These are phyloP conservation scores for Naganishia cerealis DNA, from an alignment of 1,284 basidiomycete genomes.

Conservation along the genomic window DNA sequence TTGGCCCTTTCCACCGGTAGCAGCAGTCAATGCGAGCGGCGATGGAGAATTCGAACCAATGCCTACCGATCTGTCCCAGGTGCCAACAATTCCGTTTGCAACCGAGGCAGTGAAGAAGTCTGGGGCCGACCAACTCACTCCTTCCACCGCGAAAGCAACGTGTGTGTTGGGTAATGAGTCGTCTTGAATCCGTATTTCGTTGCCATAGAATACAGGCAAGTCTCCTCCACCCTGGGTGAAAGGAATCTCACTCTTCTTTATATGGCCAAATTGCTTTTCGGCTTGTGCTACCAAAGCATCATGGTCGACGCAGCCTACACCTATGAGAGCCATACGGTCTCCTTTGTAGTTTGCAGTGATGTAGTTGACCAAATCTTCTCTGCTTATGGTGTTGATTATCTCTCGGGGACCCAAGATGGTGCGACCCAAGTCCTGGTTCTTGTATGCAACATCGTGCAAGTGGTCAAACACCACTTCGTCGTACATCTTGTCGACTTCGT, in stretches of 20 bases:
- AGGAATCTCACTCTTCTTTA: constrained; percentile 86
- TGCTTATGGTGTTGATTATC: constrained; percentile 94
- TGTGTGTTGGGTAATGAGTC: constrained; percentile 86
- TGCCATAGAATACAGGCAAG: constrained; percentile 82
- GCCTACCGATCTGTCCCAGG: constrained; percentile 98
- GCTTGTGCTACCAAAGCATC: constrained; percentile 91
- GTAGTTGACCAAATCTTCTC: constrained; percentile 94
- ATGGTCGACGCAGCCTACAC: constrained; percentile 93
- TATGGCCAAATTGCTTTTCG: constrained; percentile 84
- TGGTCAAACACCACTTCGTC: constrained; percentile 99
- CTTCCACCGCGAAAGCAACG: constrained; percentile 95
- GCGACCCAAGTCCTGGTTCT: constrained; percentile 89
- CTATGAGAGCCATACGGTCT: constrained; percentile 98
- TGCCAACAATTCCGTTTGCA: constrained; percentile 96
- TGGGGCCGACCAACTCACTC: constrained; percentile 94
- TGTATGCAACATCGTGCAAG: constrained; percentile 93
- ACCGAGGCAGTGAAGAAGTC: constrained; percentile 99
- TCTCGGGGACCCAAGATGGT: constrained; percentile 96
- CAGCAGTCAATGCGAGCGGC: constrained; percentile 83
- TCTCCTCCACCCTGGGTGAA: constrained; percentile 73
- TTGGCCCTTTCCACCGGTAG: no score
- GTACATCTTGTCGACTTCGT: constrained; percentile 97
- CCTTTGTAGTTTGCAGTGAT: no score
- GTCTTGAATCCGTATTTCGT: constrained; percentile 93
- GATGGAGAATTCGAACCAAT: no score